Percentiles rank a stretch among this genome's conserved stretches.
phyloP scores from a whole-genome alignment of 306 rosid genomes.

The Vigna unguiculata region DNA sequence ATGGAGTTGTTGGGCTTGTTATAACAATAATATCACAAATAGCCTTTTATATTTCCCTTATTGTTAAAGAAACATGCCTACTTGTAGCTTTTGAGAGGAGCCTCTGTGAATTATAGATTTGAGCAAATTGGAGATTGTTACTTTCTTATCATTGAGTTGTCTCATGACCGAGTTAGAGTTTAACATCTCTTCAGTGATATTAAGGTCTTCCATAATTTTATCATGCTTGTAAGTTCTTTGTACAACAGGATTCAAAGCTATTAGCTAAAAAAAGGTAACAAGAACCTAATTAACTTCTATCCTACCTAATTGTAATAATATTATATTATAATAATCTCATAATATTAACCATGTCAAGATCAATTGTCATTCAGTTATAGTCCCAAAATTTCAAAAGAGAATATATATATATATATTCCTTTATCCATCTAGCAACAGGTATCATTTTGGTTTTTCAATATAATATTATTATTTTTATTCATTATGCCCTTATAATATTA shows the following conservation, averaged over 20 bases:
- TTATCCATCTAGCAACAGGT: no score
- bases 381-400: conserved; percentile 11
- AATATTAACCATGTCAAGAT: conserved; percentile 26
- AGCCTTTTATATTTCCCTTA: conserved; percentile 66
- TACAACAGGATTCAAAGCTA: conserved; percentile 36
- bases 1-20: conserved; percentile 89
- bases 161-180: conserved; percentile 72
- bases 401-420: no score
- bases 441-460: no score
- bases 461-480: no score
- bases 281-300: background rate
- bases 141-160: conserved; percentile 85
- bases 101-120: conserved; percentile 82
- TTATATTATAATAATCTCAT: background rate
- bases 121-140: conserved; percentile 90
- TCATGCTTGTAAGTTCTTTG: conserved; percentile 76
- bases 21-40: conserved; percentile 74
- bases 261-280: conserved; percentile 9
- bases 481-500: no score
- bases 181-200: conserved; percentile 84
- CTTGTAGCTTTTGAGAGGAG: conserved; percentile 86
- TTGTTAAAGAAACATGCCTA: conserved; percentile 70
- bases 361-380: background rate
- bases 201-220: conserved; percentile 76
- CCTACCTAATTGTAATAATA: background rate